Evolutionary conservation across 2,329 filamentous ascomycete genomes (phyloP), one percentile per base, ranked within the genome.

Genomic region (Zasmidium cellare): DNA sequence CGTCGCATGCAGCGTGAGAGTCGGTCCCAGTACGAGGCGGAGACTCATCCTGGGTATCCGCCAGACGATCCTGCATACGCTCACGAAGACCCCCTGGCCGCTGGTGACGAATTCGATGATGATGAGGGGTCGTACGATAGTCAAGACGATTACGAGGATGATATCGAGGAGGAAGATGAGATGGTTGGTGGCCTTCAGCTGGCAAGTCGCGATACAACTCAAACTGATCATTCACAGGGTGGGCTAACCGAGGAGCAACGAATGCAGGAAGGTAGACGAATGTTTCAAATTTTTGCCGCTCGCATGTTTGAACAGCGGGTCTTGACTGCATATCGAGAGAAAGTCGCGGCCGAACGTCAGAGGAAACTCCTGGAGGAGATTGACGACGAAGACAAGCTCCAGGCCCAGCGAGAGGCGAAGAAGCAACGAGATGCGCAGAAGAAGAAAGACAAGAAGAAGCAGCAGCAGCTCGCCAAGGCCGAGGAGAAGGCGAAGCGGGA

Each of bases 261-360:
- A 61, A 97, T 99, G 94, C 92, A 97, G 74, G 94, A 99, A 80
- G 94, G 94, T 60, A 87, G 94, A 56, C 85, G 93, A 67, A 99
- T 99, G 94, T 99, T 99, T 73, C 94, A 99, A 75, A 97, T 99
- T 74, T 99, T 99, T 75, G 94, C 94, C 60, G 94, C 94, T 57
- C 87, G 94, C 63, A 99, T 99, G 94, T 99, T 99, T 75, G 94
- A 99, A 78, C 94, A 99, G 75, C 85, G 94, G 63, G 94, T 99
- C 20, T 82, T 99, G 58, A 93, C 90, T 45, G 94, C 94, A n/a
- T 99, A 99, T 77, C 90, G 92, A 74, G 93, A 97, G 77, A 97
- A 97, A 74, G 93, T 99, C 2, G 91, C 94, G 18, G 87, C 88
- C 67, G 93, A 99, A 77, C 90, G 94, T 24, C 93, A 97, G 71